These are phyloP conservation scores for Phytopythium mirpurense DNA, from an alignment of 352 stramenopile species.

Conservation along the genomic window DNA sequence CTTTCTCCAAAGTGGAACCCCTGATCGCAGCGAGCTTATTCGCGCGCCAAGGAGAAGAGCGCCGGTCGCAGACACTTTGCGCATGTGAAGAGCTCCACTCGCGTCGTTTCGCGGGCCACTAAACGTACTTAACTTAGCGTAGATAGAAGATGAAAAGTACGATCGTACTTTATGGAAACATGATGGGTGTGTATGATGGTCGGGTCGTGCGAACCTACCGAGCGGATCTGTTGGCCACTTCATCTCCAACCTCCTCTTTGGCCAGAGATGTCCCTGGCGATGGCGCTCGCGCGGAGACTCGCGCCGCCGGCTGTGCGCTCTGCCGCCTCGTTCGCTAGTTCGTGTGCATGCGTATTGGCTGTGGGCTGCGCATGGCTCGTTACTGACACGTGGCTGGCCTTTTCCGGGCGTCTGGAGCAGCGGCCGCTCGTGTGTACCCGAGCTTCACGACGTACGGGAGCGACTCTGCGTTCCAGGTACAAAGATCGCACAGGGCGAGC, in stretches of 20 bases:
- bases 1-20: too few relatives aligned
- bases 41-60: too few relatives aligned
- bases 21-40: too few relatives aligned
- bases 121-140: too few relatives aligned
- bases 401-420: conserved; percentile 10
- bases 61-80: too few relatives aligned
- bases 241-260: not conserved
- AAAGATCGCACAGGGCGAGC: not conserved
- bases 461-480: conserved; percentile 64
- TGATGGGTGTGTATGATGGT: too few relatives aligned
- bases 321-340: conserved; percentile 14
- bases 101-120: not conserved
- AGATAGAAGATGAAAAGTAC: too few relatives aligned
- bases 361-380: not conserved
- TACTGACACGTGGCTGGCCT: not conserved
- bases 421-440: conserved; percentile 62
- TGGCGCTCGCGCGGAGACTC: conserved; percentile 8
- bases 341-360: not conserved
- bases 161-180: not conserved
- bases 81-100: too few relatives aligned
- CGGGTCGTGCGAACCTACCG: not conserved
- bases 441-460: conserved; percentile 72
- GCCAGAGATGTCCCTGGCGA: not conserved
- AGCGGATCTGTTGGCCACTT: not conserved
- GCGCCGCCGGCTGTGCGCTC: not conserved